Percentiles rank a stretch among this genome's conserved stretches.
These are phyloP conservation scores for Suillus spraguei DNA, from an alignment of 768 basidiomycete species.

Conservation along the genomic window DNA sequence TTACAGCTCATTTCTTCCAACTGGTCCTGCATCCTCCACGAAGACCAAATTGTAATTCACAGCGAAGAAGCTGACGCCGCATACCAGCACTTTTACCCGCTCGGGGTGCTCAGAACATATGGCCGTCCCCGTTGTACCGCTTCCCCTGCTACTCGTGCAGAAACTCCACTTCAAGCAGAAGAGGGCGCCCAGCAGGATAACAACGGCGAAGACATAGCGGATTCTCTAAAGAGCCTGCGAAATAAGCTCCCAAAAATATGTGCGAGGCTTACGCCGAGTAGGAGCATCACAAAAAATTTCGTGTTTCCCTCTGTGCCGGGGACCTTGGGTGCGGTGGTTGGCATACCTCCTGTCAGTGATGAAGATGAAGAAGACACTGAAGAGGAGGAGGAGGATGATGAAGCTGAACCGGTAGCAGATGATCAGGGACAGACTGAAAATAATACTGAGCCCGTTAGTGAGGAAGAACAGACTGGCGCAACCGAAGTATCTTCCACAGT, in stretches of 20 bases:
- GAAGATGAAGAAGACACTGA: constrained; percentile 4
- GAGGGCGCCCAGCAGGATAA: constrained; percentile 1
- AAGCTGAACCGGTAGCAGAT: background rate
- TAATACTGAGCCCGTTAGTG: background rate
- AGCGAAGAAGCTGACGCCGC: constrained; percentile 69
- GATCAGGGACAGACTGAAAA: constrained; percentile 3
- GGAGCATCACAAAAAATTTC: constrained; percentile 54
- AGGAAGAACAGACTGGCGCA: background rate
- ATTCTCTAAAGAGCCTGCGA: constrained; percentile 13
- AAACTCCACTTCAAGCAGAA: constrained; percentile 6
- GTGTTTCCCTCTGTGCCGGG: constrained; percentile 42
- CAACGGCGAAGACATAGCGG: constrained; percentile 12
- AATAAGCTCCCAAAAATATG: constrained; percentile 43
- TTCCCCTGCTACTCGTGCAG: constrained; percentile 14
- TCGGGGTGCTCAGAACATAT: constrained; percentile 36
- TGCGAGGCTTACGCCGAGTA: constrained; percentile 45
- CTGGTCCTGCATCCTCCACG: constrained; percentile 75
- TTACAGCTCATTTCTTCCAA: constrained; percentile 65
- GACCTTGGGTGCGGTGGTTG: constrained; percentile 6
- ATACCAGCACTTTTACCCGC: constrained; percentile 70
- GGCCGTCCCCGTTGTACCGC: constrained; percentile 27
- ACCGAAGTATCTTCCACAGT: background rate
- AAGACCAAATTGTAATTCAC: constrained; percentile 71
- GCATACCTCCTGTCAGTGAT: background rate
- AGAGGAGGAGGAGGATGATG: constrained; percentile 10